Evolutionary conservation across 345 rosid species (phyloP), one percentile per base, ranked within the genome.

Genomic region (Salix exigua): DNA sequence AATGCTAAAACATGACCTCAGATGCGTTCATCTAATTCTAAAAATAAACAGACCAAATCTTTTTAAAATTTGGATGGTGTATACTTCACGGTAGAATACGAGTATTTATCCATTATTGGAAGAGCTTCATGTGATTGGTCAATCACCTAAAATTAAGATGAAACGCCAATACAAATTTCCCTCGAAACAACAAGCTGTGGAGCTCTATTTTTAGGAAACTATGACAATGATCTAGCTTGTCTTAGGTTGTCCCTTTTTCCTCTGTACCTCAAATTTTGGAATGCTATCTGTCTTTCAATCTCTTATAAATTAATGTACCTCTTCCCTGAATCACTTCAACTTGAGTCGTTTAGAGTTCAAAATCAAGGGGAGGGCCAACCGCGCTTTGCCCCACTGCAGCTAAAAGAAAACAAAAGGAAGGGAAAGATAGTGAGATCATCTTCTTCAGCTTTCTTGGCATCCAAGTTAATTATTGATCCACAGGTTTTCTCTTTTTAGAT

Each of bases 211-310:
- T 35, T 51, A 48, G 44, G 63, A 48, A 64, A 37, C 48, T 48
- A 28, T 46, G 70, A 48, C 67, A 76, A 33, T 73, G 74, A 70
- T 55, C 35, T 26, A 62, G 46, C 46, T 71, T 21, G 33, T 46
- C 19, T 48, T 64, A 19, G 61, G n/a, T 16, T 18, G 42, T 51
- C 74, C 16, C 48, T 2, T 70, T 63, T 66, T 65, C 25, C 72
- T 66, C 70, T 55, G 19, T 66, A 63, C 73, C 77, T 73, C 77
- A 73, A 4, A 23, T 68, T 73, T 73, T 44, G 19, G 21, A 10
- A 21, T 5, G n/a, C 12, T 23, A 11, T 33, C 46, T 12, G 33
- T 35, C 78, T 48, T 31, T 53, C 9, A n/a, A 1, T 55, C 6
- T 10, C 62, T 55, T 55, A 55, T 55, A 55, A 55, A 26, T 26